These are phyloP conservation scores for Cucurbita maxima DNA, from an alignment of 306 rosid species.

Conservation along the genomic window DNA sequence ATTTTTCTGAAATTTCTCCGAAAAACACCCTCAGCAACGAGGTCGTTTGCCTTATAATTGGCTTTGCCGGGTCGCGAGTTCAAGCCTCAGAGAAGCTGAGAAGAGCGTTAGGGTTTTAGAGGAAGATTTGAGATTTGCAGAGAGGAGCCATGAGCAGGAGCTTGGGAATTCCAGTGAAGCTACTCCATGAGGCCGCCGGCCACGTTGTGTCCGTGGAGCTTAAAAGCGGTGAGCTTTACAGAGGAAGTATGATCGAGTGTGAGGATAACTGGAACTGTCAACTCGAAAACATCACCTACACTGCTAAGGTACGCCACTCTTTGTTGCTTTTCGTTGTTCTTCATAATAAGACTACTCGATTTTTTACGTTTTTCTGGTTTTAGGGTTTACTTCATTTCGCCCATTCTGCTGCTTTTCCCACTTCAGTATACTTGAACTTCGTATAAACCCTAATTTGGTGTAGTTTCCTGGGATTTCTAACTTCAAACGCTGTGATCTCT, in stretches of 20 bases:
- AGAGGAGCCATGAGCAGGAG: constrained; percentile 67
- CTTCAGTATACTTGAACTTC: neutral
- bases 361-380: neutral
- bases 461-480: neutral
- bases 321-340: neutral
- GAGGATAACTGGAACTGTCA: constrained; percentile 99
- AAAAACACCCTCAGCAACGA: neutral
- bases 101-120: neutral
- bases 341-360: neutral
- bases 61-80: neutral
- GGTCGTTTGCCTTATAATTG: neutral
- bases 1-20: too few species aligned
- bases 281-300: constrained; percentile 94
- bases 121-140: constrained; percentile 1
- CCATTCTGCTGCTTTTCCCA: neutral
- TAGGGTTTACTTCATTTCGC: neutral
- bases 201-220: constrained; percentile 93
- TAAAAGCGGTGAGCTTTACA: constrained; percentile 92
- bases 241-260: constrained; percentile 95
- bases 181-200: constrained; percentile 94
- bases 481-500: neutral
- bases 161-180: constrained; percentile 96
- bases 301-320: constrained; percentile 56
- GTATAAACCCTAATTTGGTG: neutral
- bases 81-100: neutral